Conservation (phyloP, 768 basidiomycete genomes). For the Boletus barrowsii region DNA sequence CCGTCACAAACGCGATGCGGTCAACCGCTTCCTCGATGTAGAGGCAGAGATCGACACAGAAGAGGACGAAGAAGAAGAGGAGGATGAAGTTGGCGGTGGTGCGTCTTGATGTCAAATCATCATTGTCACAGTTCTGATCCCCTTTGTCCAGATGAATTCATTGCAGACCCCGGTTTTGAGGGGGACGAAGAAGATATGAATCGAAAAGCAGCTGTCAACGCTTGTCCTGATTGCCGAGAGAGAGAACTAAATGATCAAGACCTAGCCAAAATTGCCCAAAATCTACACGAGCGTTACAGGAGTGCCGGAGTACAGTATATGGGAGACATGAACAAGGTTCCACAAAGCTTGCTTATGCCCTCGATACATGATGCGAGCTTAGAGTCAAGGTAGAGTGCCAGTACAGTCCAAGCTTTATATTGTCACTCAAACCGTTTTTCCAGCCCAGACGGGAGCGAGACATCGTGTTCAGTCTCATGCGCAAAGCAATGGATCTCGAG, state of each 20-base stretch:
- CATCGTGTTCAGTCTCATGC: conserved; percentile 91
- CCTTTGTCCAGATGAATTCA: conserved; percentile 57
- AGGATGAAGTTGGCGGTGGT: conserved; percentile 67
- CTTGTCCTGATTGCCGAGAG: conserved; percentile 66
- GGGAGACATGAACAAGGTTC: conserved; percentile 90
- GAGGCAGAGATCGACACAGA: conserved; percentile 97
- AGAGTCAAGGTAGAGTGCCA: conserved; percentile 71
- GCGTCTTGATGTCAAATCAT: conserved; percentile 13
- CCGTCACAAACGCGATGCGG: conserved; percentile 60
- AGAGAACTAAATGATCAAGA: conserved; percentile 74
- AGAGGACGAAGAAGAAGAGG: conserved; percentile 93
- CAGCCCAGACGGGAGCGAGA: conserved; percentile 92
- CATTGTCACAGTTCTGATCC: conserved; percentile 8
- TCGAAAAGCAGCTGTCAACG: conserved; percentile 57
- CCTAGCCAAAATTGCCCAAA: conserved; percentile 80
- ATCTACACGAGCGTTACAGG: conserved; percentile 74
- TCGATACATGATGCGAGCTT: conserved; percentile 92
- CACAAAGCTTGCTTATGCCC: conserved; percentile 93
- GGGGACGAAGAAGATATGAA: conserved; percentile 61
- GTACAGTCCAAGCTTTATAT: background rate
- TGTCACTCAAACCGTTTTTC: conserved; percentile 1
- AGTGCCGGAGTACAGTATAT: conserved; percentile 72
- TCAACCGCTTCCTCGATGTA: conserved; percentile 89
- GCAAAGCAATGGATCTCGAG: conserved; percentile 85
- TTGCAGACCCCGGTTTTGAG: conserved; percentile 56